Conservation (phyloP, 257 asterid species). For the Gardenia jasminoides region DNA sequence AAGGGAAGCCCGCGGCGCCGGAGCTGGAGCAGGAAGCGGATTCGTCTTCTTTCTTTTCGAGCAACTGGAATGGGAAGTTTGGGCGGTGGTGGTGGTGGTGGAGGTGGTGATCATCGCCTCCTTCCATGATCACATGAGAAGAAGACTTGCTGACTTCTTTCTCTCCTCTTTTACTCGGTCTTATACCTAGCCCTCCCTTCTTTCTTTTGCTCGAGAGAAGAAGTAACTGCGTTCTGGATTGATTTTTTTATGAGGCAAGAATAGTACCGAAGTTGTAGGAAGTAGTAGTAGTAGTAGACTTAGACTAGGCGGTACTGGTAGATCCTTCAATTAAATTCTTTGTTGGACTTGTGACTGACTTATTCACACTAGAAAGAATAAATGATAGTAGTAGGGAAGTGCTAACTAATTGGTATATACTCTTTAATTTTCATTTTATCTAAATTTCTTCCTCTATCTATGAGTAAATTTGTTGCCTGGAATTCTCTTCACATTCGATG, state of each 20-base stretch:
- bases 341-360: constrained; percentile 25
- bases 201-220: background rate
- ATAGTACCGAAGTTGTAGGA: background rate
- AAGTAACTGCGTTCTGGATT: background rate
- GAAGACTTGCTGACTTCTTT: constrained; percentile 6
- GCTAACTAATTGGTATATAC: background rate
- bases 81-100: constrained; percentile 57
- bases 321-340: constrained; percentile 25
- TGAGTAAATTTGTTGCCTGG: constrained; percentile 30
- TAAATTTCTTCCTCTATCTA: background rate
- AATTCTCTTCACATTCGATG: constrained; percentile 20
- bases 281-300: background rate
- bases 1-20: constrained; percentile 29
- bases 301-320: background rate
- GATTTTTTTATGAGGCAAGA: background rate
- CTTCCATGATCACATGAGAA: constrained; percentile 82
- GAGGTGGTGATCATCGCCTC: constrained; percentile 72
- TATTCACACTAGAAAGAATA: constrained; percentile 9
- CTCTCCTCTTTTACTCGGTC: constrained; percentile 12
- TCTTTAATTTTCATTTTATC: background rate
- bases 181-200: background rate
- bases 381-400: background rate
- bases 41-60: constrained; percentile 71
- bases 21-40: constrained; percentile 34
- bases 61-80: constrained; percentile 79